Evolutionary conservation across 805 yeast species (phyloP).

Genomic region (Zygoascus bituminiphila): DNA sequence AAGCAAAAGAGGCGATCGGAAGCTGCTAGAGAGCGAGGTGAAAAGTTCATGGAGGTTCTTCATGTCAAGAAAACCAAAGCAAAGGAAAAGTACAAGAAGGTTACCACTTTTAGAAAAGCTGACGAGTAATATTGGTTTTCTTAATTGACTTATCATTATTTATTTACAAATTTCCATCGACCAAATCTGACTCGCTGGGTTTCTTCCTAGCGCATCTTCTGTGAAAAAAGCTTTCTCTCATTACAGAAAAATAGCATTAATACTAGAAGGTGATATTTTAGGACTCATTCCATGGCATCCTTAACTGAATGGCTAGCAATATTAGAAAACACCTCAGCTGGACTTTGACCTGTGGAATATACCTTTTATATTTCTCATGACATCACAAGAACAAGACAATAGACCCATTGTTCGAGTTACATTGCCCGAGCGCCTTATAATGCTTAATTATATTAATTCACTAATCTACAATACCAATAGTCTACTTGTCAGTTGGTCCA

Average conservation of each 20-base stretch:
- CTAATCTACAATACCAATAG: background rate
- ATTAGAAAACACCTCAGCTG: no score
- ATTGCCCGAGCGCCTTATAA: background rate
- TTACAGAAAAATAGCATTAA: no score
- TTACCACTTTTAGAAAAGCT: constrained; percentile 18
- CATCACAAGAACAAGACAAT: background rate
- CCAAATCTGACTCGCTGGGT: no score
- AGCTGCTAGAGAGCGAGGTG: constrained; percentile 16
- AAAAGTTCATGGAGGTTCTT: constrained; percentile 21
- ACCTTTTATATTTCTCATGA: no score
- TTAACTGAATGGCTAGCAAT: no score
- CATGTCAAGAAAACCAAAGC: constrained; percentile 24
- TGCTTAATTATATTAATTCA: background rate
- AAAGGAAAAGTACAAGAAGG: constrained; percentile 19
- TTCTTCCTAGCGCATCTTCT: no score
- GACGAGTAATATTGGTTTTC: background rate
- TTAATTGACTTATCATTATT: no score
- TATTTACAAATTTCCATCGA: no score
- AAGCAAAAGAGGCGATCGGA: constrained; percentile 16
- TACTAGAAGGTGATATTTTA: no score
- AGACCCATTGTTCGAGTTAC: background rate
- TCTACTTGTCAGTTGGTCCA: background rate
- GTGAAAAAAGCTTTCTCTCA: no score
- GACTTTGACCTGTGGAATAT: no score
- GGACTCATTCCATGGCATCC: no score